phyloP scores from a whole-genome alignment of 345 rosid genomes.

The Pugionium dolabratum region DNA sequence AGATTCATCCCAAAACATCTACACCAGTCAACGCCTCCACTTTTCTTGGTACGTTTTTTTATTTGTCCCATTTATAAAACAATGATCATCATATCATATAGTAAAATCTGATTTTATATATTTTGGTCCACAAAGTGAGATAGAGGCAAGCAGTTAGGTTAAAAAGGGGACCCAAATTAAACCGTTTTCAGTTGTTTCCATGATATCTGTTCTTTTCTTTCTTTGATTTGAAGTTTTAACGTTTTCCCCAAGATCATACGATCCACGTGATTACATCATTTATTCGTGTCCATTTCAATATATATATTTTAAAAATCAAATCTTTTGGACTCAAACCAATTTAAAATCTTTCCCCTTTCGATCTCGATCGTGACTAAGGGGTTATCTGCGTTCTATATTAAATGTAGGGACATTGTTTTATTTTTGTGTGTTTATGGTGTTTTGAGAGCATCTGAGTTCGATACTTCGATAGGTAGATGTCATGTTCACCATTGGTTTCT shows the following conservation, averaged over 20 bases:
- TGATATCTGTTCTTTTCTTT: slow-evolving; percentile 6
- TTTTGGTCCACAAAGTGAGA: slow-evolving; percentile 26
- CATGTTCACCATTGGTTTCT: slow-evolving; percentile 36
- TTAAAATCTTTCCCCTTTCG: slow-evolving; percentile 23
- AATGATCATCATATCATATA: not conserved
- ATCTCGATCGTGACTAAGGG: slow-evolving; percentile 24
- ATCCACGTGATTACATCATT: slow-evolving; percentile 36
- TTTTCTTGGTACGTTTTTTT: slow-evolving; percentile 71
- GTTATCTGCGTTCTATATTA: not conserved
- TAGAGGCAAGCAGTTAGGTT: slow-evolving; percentile 33
- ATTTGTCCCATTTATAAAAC: slow-evolving; percentile 4
- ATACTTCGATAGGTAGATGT: slow-evolving; percentile 22
- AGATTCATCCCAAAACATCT: slow-evolving; percentile 72
- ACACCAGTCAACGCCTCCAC: slow-evolving; percentile 95
- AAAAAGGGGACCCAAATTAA: slow-evolving; percentile 30
- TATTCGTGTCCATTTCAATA: slow-evolving; percentile 29
- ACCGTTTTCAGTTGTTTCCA: slow-evolving; percentile 30
- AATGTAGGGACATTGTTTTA: slow-evolving; percentile 33
- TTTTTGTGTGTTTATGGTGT: slow-evolving; percentile 16
- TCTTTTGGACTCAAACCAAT: slow-evolving; percentile 24
- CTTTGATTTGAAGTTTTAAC: slow-evolving; percentile 29
- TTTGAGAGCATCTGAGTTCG: slow-evolving; percentile 27
- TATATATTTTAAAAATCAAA: slow-evolving; percentile 11
- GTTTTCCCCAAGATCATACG: slow-evolving; percentile 32
- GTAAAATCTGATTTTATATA: not conserved